Percentiles rank a stretch among this genome's conserved stretches.
Evolutionary conservation across 176 grass and related monocot genomes (phyloP).

Genomic region (Thalia dealbata): DNA sequence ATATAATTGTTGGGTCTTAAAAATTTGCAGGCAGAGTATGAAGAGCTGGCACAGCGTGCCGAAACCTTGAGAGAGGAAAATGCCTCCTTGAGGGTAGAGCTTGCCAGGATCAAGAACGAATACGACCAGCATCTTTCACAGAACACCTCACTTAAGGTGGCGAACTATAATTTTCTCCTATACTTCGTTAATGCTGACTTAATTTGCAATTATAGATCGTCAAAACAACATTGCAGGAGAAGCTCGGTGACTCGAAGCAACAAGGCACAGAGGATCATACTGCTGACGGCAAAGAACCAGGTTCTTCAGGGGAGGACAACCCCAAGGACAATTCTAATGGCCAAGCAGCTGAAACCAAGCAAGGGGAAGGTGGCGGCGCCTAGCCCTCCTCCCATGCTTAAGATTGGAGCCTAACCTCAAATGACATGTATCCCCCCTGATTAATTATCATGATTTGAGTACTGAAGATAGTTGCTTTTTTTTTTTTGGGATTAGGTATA

Average conservation of each 20-base stretch:
- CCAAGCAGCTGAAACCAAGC: slow-evolving; percentile 8
- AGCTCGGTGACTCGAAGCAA: background rate
- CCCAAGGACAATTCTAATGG: background rate
- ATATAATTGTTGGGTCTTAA: background rate
- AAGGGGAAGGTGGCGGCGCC: background rate
- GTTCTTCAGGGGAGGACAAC: background rate
- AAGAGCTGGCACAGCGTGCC: slow-evolving; percentile 69
- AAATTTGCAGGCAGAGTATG: slow-evolving; percentile 63
- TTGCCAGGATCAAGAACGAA: slow-evolving; percentile 67
- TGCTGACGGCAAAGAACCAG: background rate
- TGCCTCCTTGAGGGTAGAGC: slow-evolving; percentile 58
- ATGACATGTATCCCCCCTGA: background rate
- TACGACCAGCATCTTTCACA: slow-evolving; percentile 58
- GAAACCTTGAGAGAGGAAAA: slow-evolving; percentile 72
- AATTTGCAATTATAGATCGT: background rate
- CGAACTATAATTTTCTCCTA: no score
- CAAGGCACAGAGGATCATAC: background rate
- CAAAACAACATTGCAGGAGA: slow-evolving; percentile 6
- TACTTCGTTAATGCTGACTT: background rate
- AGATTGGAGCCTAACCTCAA: slow-evolving; percentile 1
- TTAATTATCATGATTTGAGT: background rate
- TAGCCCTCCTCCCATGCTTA: background rate
- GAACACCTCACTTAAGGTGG: slow-evolving; percentile 87
- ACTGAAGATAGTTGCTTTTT: background rate
- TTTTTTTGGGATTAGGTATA: slow-evolving; percentile 6